Evolutionary conservation across 2,329 filamentous ascomycete species (phyloP), one percentile per base, ranked within the genome.

Genomic region (Colletotrichum caudatum): DNA sequence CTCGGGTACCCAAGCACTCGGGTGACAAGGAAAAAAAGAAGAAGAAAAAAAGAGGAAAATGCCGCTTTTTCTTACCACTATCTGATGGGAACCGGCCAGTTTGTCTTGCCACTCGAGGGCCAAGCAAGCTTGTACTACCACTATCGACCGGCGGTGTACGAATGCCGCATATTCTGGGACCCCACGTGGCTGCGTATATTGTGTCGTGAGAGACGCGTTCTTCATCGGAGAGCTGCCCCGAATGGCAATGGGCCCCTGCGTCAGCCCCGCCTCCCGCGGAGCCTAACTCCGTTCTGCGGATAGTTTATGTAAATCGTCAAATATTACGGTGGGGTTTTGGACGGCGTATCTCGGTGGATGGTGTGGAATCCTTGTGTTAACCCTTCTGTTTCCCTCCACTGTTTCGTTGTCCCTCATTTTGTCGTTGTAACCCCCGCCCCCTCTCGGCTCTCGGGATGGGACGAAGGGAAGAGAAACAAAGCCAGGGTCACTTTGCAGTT

Each of bases 151-250:
- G 41, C 41, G 16, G 41, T 3, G 41, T 44, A 44, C 29, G 29
- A 4, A 29, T 29, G 5, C 29, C 5, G 29, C 29, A 29, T 29
- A 4, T 44, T 44, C 0, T 44, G 16, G 18, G 6, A 44, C 41
- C 16, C 39, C 14, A 12, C 39, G 39, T 44, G 41, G 39, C 39
- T 20, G 41, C 41, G 18, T n/a, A n/a, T n/a, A n/a, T n/a, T n/a
- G n/a, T 44, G 16, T 8, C 8, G 41, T 41, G 11, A 6, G 16
- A 20, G 41, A 44, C 53, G 18, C n/a, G n/a, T n/a, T 53, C 48
- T 59, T 35, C 44, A 23, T 64, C 69, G 69, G 69, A 56, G 65
- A 64, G 46, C 65, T 71, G 60, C 53, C 59, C 59, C 53, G 64
- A 69, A 71, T n/a, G 33, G 59, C 57, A 54, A 26, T 60, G 51